A percentile compares a stretch with the other conserved stretches of the same genome.
Conservation (phyloP, 371 early-diverging fungal species). For the Mucor velutinosus region DNA sequence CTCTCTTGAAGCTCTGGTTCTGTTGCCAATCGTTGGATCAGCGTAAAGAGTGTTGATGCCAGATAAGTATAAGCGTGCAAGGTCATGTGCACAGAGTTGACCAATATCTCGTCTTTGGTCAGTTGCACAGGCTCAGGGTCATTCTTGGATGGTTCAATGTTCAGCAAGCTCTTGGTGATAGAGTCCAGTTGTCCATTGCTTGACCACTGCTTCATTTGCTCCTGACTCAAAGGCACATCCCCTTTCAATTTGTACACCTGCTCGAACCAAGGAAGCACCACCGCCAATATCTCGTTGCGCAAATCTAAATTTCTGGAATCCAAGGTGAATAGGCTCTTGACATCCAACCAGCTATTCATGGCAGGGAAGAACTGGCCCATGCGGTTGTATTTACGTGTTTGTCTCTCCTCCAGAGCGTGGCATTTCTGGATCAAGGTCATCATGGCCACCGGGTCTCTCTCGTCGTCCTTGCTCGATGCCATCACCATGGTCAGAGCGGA, state of each 20-base stretch:
- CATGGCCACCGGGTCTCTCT: conserved; percentile 19
- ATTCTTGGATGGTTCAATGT: conserved; percentile 36
- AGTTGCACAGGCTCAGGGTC: conserved; percentile 42
- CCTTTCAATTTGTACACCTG: background rate
- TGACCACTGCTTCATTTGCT: background rate
- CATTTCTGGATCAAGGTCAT: conserved; percentile 20
- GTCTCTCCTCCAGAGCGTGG: conserved; percentile 17
- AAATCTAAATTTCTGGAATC: background rate
- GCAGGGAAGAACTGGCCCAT: conserved; percentile 26
- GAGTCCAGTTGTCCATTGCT: background rate
- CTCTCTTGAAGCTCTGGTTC: conserved; percentile 32
- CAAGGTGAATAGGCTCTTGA: conserved; percentile 3
- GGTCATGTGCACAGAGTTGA: conserved; percentile 40
- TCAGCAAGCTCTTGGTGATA: conserved; percentile 18
- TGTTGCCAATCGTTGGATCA: conserved; percentile 42
- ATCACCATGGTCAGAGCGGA: conserved; percentile 31
- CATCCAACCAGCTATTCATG: conserved; percentile 9
- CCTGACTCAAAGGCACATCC: background rate
- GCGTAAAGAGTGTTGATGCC: conserved; percentile 33
- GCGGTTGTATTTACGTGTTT: conserved; percentile 29
- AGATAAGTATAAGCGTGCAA: conserved; percentile 43
- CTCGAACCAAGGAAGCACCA: conserved; percentile 15
- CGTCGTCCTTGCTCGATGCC: conserved; percentile 2
- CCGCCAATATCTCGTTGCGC: conserved; percentile 16
- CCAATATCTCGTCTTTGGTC: conserved; percentile 34